A percentile compares a stretch with the other conserved stretches of the same genome.
Evolutionary conservation across 192 early-diverging fungal genomes (phyloP).

Genomic region (Diversispora epigaea): DNA sequence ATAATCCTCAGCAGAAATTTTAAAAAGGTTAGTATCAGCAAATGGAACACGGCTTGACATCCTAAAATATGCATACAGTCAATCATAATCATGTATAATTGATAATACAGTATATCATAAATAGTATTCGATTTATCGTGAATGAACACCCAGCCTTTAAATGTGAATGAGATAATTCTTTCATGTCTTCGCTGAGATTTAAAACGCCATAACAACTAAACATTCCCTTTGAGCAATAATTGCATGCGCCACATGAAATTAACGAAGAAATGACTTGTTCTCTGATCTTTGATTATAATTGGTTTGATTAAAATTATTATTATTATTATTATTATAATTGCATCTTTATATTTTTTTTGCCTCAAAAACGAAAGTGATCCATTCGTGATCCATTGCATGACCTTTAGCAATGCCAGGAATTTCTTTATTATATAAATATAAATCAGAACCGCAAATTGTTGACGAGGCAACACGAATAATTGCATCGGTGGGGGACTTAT

Average conservation of each 20-base stretch:
- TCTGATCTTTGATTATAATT: constrained; percentile 35
- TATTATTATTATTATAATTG: neutral
- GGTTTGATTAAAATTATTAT: too few species aligned
- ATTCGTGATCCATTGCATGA: constrained; percentile 56
- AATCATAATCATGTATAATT: too few species aligned
- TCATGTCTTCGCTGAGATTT: constrained; percentile 50
- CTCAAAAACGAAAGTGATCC: constrained; percentile 47
- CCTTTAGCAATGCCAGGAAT: constrained; percentile 45
- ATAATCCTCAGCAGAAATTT: constrained; percentile 37
- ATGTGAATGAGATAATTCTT: constrained; percentile 54
- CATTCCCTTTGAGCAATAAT: constrained; percentile 48
- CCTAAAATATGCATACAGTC: neutral
- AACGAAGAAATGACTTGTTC: constrained; percentile 37
- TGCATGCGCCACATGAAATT: constrained; percentile 55
- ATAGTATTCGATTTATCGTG: too few species aligned
- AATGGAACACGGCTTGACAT: constrained; percentile 53
- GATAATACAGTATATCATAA: too few species aligned
- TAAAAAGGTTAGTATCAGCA: constrained; percentile 53
- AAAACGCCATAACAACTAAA: constrained; percentile 53
- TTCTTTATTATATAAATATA: constrained; percentile 50
- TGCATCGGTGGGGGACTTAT: neutral
- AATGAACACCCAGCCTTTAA: constrained; percentile 23
- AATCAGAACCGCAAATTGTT: constrained; percentile 55
- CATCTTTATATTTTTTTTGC: neutral
- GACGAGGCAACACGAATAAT: neutral